phyloP scores from a whole-genome alignment of 2,329 filamentous ascomycete genomes.

The Diaporthe ampelina region DNA sequence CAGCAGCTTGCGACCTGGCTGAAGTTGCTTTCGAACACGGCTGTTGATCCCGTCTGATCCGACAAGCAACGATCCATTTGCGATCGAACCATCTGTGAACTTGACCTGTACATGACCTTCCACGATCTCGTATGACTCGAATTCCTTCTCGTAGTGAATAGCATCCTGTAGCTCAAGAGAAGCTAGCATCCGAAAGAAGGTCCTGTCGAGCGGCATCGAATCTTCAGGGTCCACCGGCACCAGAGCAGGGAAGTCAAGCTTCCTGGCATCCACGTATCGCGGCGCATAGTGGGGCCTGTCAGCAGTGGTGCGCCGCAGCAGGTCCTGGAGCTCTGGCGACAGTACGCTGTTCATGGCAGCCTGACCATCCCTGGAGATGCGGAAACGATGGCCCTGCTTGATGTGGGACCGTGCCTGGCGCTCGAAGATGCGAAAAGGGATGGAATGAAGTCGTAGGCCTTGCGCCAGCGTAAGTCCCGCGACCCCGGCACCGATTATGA shows the following conservation, averaged over 20 bases:
- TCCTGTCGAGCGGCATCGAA: conserved; percentile 48
- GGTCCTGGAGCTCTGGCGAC: conserved; percentile 44
- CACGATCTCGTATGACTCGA: conserved; percentile 45
- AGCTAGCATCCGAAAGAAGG: conserved; percentile 49
- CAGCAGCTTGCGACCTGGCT: conserved; percentile 48
- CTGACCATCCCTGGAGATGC: conserved; percentile 47
- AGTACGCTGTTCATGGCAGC: conserved; percentile 46
- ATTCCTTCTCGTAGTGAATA: conserved; percentile 50
- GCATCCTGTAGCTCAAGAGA: conserved; percentile 46
- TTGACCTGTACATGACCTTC: conserved; percentile 44
- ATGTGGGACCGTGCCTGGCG: conserved; percentile 44
- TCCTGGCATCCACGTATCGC: conserved; percentile 48
- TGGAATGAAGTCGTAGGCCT: conserved; percentile 48
- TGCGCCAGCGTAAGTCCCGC: conserved; percentile 57
- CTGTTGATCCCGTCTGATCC: conserved; percentile 51
- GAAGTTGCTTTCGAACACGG: conserved; percentile 49
- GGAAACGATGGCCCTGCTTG: conserved; percentile 50
- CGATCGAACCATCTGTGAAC: conserved; percentile 48
- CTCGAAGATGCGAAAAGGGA: conserved; percentile 50
- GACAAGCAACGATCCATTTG: conserved; percentile 46
- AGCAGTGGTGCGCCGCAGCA: conserved; percentile 45
- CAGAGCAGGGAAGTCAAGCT: conserved; percentile 45
- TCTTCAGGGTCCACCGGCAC: conserved; percentile 40
- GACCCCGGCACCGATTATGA: conserved; percentile 59
- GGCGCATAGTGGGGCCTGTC: conserved; percentile 44